Conservation (phyloP, 805 yeast genomes). For the Yarrowia bubula region DNA sequence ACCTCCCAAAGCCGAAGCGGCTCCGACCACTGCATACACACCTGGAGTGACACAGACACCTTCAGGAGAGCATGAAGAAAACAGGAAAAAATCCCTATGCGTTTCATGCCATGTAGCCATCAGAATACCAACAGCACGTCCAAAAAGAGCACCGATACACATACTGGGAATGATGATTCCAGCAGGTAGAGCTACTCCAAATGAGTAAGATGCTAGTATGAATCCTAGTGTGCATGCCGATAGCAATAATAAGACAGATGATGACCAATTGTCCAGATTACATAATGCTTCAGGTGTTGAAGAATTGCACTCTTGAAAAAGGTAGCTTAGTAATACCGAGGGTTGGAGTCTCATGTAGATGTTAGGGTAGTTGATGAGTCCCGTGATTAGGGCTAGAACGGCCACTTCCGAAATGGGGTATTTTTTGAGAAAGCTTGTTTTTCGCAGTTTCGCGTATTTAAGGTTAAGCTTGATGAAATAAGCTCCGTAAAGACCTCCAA, state of each 20-base stretch:
- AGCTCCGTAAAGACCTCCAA: constrained; percentile 69
- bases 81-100: constrained; percentile 40
- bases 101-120: constrained; percentile 45
- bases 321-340: constrained; percentile 53
- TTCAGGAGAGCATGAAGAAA: constrained; percentile 46
- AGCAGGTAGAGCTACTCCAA: constrained; percentile 58
- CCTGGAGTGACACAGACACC: constrained; percentile 72
- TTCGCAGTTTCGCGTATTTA: constrained; percentile 41
- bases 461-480: constrained; percentile 51
- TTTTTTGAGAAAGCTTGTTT: constrained; percentile 23
- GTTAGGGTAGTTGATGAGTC: constrained; percentile 55
- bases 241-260: too few relatives aligned
- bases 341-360: constrained; percentile 55
- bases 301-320: constrained; percentile 66
- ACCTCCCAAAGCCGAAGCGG: constrained; percentile 79
- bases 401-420: constrained; percentile 49
- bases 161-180: constrained; percentile 64
- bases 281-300: constrained; percentile 38
- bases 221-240: constrained; percentile 53
- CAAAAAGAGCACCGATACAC: constrained; percentile 63
- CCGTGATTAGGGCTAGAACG: constrained; percentile 50
- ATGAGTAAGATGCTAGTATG: constrained; percentile 62
- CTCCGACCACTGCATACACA: constrained; percentile 85
- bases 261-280: constrained; percentile 31
- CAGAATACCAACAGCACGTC: constrained; percentile 49